Base-by-base conservation (phyloP, 805 yeast species). In the Saccharomycopsis vini region DNA sequence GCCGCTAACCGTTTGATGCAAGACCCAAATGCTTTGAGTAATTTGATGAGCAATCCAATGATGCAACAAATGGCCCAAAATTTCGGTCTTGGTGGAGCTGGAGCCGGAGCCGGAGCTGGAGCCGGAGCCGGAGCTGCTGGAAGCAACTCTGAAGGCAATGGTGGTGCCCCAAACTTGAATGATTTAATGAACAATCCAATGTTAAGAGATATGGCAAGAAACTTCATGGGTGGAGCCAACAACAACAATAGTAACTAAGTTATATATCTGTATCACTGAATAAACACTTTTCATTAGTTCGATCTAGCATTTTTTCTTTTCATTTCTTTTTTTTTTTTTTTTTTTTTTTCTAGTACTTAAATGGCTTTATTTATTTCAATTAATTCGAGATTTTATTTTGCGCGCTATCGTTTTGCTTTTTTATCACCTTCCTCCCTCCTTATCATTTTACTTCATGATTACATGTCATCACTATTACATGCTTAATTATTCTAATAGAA, bases 1-100 rank as follows among this genome's bases (percentile, higher is more conserved):
- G 88, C 88, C 61, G 95, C 95, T 36, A 89, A 83, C 63, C 74
- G 75, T 57, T 70, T 87, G 77, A 85, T 87, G 95, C 75, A 77
- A 42, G 79, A 88, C 60, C 96, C 97, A 30, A 72, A 67, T 29
- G 86, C 92, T 39, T 64, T 88, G 69, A 69, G 66, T 49, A 76
- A 77, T 39, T 64, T 89, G 59, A 75, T 89, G 85, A 75, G 66
- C 62, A 83, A 86, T 62, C 96, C 96, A 16, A 75, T 79, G 53
- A 59, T 88, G 22, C 78, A 77, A 58, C 81, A 80, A 59, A 84
- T 89, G 95, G 95, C 95, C 36, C 77, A 77, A 52, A 75, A 70
- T 47, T 68, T 86, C 61, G 79, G 83, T 22, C 66, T 78, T 43
- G 90, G 90, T 36, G 79, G 78, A 46, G 81, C 67, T 52, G 49